Conservation (phyloP, 306 rosid genomes). For the Cicer cuneatum region DNA sequence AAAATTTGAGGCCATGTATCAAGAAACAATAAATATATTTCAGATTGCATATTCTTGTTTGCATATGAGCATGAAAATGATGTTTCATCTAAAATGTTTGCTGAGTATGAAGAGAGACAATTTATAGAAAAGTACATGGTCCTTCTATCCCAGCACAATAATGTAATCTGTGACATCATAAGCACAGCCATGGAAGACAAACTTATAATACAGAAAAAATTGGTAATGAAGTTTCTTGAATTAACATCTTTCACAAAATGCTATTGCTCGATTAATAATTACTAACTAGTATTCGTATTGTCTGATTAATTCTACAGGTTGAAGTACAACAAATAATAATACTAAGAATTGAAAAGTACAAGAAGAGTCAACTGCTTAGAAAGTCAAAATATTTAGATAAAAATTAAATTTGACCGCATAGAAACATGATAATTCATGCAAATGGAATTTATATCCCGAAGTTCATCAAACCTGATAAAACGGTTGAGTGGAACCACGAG, state of each 20-base stretch:
- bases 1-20: slow-evolving; percentile 8
- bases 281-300: not conserved
- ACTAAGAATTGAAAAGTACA: not conserved
- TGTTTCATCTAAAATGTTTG: slow-evolving; percentile 35
- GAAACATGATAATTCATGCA: not conserved
- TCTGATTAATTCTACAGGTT: not conserved
- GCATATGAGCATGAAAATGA: slow-evolving; percentile 14
- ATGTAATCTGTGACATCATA: slow-evolving; percentile 30
- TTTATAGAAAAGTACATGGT: slow-evolving; percentile 11
- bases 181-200: slow-evolving; percentile 2
- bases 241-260: slow-evolving; percentile 37
- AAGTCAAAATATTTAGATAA: slow-evolving; percentile 12
- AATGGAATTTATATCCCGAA: slow-evolving; percentile 6
- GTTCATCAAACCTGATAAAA: slow-evolving; percentile 70
- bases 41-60: not conserved
- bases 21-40: slow-evolving; percentile 35
- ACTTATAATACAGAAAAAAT: not conserved
- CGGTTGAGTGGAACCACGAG: slow-evolving; percentile 81
- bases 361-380: slow-evolving; percentile 18
- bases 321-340: not conserved
- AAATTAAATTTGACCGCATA: slow-evolving; percentile 26
- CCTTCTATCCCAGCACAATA: not conserved
- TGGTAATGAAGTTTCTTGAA: slow-evolving; percentile 7
- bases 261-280: slow-evolving; percentile 14
- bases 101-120: slow-evolving; percentile 10